Conservation (phyloP, 192 early-diverging fungal species). For the Linnemannia zychae region DNA sequence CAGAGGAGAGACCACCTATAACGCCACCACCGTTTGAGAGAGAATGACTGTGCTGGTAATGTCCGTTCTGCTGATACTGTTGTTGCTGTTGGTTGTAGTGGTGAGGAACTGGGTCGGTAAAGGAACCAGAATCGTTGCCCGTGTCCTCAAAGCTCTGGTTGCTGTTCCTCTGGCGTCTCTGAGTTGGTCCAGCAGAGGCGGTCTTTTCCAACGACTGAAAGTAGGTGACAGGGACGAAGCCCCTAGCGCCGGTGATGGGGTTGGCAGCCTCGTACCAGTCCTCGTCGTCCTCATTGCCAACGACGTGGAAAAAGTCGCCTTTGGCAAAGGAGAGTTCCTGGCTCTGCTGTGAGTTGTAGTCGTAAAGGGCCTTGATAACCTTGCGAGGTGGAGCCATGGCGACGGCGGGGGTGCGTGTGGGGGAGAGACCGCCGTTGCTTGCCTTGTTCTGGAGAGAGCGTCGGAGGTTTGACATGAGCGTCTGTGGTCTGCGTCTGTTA, state of each 20-base stretch:
- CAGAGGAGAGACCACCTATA: not conserved
- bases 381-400: constrained; percentile 66
- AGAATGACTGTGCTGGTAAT: constrained; percentile 24
- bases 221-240: constrained; percentile 76
- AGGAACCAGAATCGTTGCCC: constrained; percentile 49
- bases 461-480: constrained; percentile 41
- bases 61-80: not conserved
- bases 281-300: constrained; percentile 74
- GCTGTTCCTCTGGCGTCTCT: constrained; percentile 31
- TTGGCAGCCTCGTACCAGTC: constrained; percentile 83
- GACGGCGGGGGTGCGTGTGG: constrained; percentile 26
- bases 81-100: constrained; percentile 19
- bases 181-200: not conserved
- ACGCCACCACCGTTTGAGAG: constrained; percentile 23
- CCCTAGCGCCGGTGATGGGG: constrained; percentile 75
- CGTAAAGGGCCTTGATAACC: constrained; percentile 78
- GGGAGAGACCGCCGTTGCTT: constrained; percentile 31
- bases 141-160: constrained; percentile 50
- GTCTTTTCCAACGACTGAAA: constrained; percentile 78
- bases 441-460: constrained; percentile 40
- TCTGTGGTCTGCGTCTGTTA: not conserved
- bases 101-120: constrained; percentile 25
- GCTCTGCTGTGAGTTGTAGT: constrained; percentile 69
- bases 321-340: constrained; percentile 77
- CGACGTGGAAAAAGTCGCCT: constrained; percentile 83